phyloP scores from a whole-genome alignment of 2,329 filamentous ascomycete genomes.

The Camillea tinctor region DNA sequence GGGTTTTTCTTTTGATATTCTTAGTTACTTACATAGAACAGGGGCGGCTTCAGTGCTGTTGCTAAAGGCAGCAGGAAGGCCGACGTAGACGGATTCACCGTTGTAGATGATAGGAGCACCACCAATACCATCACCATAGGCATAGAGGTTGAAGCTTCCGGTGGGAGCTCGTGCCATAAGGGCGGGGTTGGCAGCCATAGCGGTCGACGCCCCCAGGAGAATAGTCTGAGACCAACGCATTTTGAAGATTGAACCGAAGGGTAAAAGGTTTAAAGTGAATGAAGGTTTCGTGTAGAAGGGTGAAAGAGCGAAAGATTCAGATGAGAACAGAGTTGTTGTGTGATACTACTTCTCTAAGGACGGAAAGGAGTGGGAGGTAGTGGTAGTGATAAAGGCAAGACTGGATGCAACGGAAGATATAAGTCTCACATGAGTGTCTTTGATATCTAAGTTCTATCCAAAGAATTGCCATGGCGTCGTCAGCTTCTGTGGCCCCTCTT shows the following conservation, averaged over 20 bases:
- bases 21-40: slow-evolving; percentile 21
- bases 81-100: slow-evolving; percentile 13
- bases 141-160: slow-evolving; percentile 26
- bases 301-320: too few relatives aligned
- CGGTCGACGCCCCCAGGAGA: slow-evolving; percentile 2
- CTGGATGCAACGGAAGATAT: not conserved
- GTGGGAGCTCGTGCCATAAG: slow-evolving; percentile 12
- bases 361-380: too few relatives aligned
- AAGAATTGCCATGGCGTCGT: not conserved
- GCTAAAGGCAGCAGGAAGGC: slow-evolving; percentile 8
- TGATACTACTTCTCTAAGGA: too few relatives aligned
- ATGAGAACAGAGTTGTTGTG: too few relatives aligned
- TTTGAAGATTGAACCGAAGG: too few relatives aligned
- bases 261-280: not conserved
- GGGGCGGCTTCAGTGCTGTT: slow-evolving; percentile 11
- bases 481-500: not conserved
- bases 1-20: too few relatives aligned
- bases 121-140: slow-evolving; percentile 26
- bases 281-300: too few relatives aligned
- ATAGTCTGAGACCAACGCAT: not conserved
- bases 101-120: slow-evolving; percentile 25
- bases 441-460: not conserved
- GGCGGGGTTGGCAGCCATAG: slow-evolving; percentile 1
- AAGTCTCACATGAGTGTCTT: not conserved
- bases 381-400: not conserved